These are phyloP conservation scores for Coniferiporia weirii DNA, from an alignment of 1,284 basidiomycete genomes.

Conservation along the genomic window DNA sequence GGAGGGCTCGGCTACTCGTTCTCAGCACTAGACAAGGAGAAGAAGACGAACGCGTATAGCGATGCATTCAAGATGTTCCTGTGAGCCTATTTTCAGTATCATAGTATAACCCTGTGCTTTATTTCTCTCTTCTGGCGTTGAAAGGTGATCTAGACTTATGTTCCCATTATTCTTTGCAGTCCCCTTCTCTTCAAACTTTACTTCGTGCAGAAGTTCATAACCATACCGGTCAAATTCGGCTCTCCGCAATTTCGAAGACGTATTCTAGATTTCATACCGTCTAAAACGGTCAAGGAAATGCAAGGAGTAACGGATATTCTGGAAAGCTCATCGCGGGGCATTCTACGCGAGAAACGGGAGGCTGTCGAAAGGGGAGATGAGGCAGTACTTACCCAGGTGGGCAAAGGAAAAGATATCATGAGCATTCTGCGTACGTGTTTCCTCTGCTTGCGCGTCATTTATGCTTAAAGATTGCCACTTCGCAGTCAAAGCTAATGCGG, in stretches of 20 bases:
- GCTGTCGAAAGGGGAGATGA: slow-evolving; percentile 24
- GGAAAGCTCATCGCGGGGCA: slow-evolving; percentile 3
- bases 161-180: neutral
- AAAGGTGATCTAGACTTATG: neutral
- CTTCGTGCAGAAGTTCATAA: slow-evolving; percentile 5
- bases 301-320: slow-evolving; percentile 2
- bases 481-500: slow-evolving; percentile 19
- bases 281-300: slow-evolving; percentile 27
- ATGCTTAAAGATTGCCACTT: neutral
- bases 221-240: slow-evolving; percentile 8
- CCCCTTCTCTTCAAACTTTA: neutral
- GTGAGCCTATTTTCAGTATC: neutral
- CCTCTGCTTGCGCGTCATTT: neutral
- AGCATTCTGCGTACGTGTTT: slow-evolving; percentile 27
- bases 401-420: slow-evolving; percentile 29
- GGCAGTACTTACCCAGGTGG: slow-evolving; percentile 22
- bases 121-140: neutral
- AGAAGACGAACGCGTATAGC: neutral
- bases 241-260: slow-evolving; percentile 10
- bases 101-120: neutral
- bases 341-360: slow-evolving; percentile 20
- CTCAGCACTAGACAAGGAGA: slow-evolving; percentile 26
- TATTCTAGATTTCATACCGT: slow-evolving; percentile 25
- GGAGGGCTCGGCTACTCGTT: slow-evolving; percentile 37
- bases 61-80: neutral